phyloP scores from a whole-genome alignment of 768 basidiomycete genomes.

The Amanita polypyramis region DNA sequence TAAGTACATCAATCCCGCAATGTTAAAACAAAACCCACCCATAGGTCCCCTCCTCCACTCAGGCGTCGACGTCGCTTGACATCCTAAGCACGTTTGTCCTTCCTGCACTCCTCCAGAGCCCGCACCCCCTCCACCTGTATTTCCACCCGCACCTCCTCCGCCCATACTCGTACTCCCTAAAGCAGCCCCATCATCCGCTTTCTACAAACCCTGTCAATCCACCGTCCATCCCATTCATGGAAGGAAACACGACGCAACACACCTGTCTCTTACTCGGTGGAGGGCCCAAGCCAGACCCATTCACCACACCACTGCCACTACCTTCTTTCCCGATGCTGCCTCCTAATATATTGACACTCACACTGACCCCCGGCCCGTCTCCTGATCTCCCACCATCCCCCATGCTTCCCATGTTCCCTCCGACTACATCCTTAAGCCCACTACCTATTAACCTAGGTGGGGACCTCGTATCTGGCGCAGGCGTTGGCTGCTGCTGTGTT shows the following conservation, averaged over 20 bases:
- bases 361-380: background rate
- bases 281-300: slow-evolving; percentile 1
- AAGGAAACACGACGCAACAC: slow-evolving; percentile 3
- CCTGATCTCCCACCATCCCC: background rate
- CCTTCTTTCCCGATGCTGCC: background rate
- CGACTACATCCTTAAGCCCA: background rate
- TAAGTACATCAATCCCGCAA: slow-evolving; percentile 4
- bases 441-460: background rate
- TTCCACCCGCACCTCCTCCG: slow-evolving; percentile 26
- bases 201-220: slow-evolving; percentile 4
- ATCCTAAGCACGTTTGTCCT: slow-evolving; percentile 72
- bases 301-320: too few relatives aligned
- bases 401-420: background rate
- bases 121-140: slow-evolving; percentile 27
- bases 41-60: slow-evolving; percentile 81
- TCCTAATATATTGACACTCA: background rate
- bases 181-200: slow-evolving; percentile 18
- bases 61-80: slow-evolving; percentile 75
- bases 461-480: slow-evolving; percentile 2
- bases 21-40: slow-evolving; percentile 35
- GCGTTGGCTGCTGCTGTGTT: slow-evolving; percentile 8
- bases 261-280: slow-evolving; percentile 13
- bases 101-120: slow-evolving; percentile 29
- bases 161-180: slow-evolving; percentile 25
- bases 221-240: background rate